Evolutionary conservation across 1,139 yeast genomes (phyloP).

Genomic region (Hyphopichia burtonii): DNA sequence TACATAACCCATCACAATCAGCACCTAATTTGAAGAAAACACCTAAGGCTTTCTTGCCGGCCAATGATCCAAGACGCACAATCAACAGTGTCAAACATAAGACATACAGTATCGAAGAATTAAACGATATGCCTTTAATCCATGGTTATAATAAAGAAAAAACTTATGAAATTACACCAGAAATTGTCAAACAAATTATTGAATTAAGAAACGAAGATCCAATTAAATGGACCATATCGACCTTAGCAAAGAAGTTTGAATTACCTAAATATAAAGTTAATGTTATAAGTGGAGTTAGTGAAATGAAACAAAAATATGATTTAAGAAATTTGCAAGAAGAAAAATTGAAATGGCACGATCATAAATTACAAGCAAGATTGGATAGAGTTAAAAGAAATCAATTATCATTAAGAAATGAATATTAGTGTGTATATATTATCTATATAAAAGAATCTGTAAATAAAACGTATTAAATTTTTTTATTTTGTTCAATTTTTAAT

Average conservation of each 20-base stretch:
- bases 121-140: constrained; percentile 55
- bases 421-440: constrained; percentile 8
- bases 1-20: constrained; percentile 40
- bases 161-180: constrained; percentile 59
- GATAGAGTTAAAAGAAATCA: constrained; percentile 58
- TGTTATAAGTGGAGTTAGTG: constrained; percentile 20
- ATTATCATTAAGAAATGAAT: constrained; percentile 65
- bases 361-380: constrained; percentile 35
- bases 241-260: constrained; percentile 61
- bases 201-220: constrained; percentile 64
- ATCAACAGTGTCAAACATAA: constrained; percentile 17
- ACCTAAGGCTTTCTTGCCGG: constrained; percentile 73
- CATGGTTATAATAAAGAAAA: constrained; percentile 41
- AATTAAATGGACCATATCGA: constrained; percentile 61
- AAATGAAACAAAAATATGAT: constrained; percentile 13
- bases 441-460: neutral
- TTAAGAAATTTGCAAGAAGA: constrained; percentile 14
- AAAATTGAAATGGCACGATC: constrained; percentile 10
- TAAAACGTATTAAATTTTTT: neutral
- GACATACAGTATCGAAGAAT: constrained; percentile 35
- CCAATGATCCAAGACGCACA: constrained; percentile 55
- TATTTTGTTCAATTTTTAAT: constrained; percentile 23
- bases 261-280: constrained; percentile 29
- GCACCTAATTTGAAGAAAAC: constrained; percentile 42
- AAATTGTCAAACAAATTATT: constrained; percentile 61